Evolutionary conservation across 2,329 filamentous ascomycete genomes (phyloP).

Genomic region (Cladosporium sp.): DNA sequence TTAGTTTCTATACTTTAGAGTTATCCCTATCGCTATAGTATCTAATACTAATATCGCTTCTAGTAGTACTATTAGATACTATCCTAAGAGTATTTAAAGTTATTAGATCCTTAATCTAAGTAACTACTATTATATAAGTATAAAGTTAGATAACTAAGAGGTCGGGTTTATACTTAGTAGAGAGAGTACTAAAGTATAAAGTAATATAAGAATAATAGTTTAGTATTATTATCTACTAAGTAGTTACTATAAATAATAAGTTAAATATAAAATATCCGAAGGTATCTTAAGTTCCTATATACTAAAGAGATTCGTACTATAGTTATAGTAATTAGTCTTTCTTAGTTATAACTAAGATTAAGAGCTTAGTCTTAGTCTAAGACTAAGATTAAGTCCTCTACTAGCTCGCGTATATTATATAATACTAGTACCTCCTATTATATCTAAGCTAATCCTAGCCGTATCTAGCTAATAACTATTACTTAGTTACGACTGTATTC

Average conservation of each 20-base stretch:
- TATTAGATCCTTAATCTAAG: not conserved
- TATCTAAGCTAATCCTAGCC: too few relatives aligned
- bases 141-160: not conserved
- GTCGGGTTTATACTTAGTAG: not conserved
- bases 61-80: not conserved
- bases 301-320: not conserved
- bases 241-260: conserved; percentile 1
- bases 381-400: too few relatives aligned
- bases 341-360: not conserved
- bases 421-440: too few relatives aligned
- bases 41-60: not conserved
- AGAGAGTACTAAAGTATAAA: not conserved
- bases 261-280: not conserved
- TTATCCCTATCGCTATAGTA: not conserved
- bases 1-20: not conserved
- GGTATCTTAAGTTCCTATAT: not conserved
- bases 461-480: not conserved
- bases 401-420: too few relatives aligned
- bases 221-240: not conserved
- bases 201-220: not conserved
- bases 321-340: not conserved
- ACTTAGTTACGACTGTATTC: not conserved
- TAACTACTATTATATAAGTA: not conserved
- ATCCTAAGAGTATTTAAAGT: not conserved
- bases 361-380: not conserved